Percentiles rank a stretch among this genome's conserved stretches.
phyloP scores from a whole-genome alignment of 2,329 filamentous ascomycete genomes.

The Fusarium brachygibbosum region DNA sequence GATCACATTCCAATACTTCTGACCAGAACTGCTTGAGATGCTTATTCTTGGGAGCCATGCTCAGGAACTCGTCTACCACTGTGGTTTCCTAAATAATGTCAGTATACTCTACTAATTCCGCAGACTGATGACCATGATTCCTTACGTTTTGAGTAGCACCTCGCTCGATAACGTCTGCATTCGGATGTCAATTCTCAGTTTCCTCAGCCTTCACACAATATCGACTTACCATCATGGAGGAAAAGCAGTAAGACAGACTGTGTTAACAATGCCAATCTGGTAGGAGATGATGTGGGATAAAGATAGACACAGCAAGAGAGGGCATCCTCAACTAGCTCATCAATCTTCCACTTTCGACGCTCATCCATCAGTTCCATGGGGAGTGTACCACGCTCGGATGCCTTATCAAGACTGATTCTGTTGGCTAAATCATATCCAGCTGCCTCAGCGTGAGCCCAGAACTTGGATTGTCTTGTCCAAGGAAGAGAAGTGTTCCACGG shows the following conservation, averaged over 20 bases:
- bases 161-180: slow-evolving; percentile 28
- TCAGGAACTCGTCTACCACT: slow-evolving; percentile 24
- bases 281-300: slow-evolving; percentile 22
- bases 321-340: slow-evolving; percentile 30
- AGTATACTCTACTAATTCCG: neutral
- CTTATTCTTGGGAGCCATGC: slow-evolving; percentile 18
- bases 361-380: slow-evolving; percentile 26
- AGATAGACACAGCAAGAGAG: slow-evolving; percentile 24
- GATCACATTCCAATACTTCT: slow-evolving; percentile 14
- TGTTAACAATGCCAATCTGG: slow-evolving; percentile 17
- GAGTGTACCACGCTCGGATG: slow-evolving; percentile 10
- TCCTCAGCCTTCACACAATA: accelerated
- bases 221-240: slow-evolving; percentile 22
- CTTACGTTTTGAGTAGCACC: slow-evolving; percentile 25
- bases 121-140: neutral
- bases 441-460: slow-evolving; percentile 10
- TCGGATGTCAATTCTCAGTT: neutral
- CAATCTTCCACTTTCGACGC: slow-evolving; percentile 24
- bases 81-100: slow-evolving; percentile 12
- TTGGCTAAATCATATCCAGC: slow-evolving; percentile 12
- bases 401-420: slow-evolving; percentile 22
- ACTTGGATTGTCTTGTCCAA: slow-evolving; percentile 28
- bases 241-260: slow-evolving; percentile 23
- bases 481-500: slow-evolving; percentile 27
- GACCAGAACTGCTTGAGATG: slow-evolving; percentile 14